Evolutionary conservation across 331 rosid species (phyloP), one percentile per base, ranked within the genome.

Genomic region (Erythrophleum ivorense): DNA sequence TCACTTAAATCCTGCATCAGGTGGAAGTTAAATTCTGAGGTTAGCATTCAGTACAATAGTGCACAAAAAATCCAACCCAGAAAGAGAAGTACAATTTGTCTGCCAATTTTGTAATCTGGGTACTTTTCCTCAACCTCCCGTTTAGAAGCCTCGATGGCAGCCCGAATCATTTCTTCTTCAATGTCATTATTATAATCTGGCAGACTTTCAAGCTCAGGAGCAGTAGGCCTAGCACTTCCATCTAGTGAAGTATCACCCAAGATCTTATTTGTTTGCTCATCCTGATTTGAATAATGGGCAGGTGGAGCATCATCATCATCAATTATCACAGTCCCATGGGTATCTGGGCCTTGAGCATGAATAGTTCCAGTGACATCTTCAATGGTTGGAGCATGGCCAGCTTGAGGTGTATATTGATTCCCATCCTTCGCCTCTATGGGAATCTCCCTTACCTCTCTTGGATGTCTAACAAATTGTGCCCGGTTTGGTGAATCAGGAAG

Each of bases 121-220:
- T 71, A 77, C 65, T 79, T 58, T 76, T 83, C 89, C 81, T 80
- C 88, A 57, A 58, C 87, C 60, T 89, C 96, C 69, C 66, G 58
- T 80, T 73, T 85, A 76, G 96, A 91, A 85, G 93, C 91, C 69
- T 91, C 93, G 59, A 89, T 88, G 84, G 91, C 96, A 83, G 96
- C 93, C 54, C 80, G 89, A 59, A 91, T 82, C 92, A 89, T 88
- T 82, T 91, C 89, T 80, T 91, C 96, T 85, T 89, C 96, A 75
- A 86, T 85, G 80, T 91, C 96, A 84, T 89, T 84, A 24, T 57
- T 73, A 81, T 72, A 66, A 75, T 88, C 87, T 55, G 77, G 87
- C 50, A 73, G 73, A 49, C 70, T 84, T 50, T 80, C 86, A 71
- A 75, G 53, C 45, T 78, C 80, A 62, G 88, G 91, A 82, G 84